Evolutionary conservation across 106 monocot genomes (phyloP).

Genomic region (Phalaenopsis aphrodite): DNA sequence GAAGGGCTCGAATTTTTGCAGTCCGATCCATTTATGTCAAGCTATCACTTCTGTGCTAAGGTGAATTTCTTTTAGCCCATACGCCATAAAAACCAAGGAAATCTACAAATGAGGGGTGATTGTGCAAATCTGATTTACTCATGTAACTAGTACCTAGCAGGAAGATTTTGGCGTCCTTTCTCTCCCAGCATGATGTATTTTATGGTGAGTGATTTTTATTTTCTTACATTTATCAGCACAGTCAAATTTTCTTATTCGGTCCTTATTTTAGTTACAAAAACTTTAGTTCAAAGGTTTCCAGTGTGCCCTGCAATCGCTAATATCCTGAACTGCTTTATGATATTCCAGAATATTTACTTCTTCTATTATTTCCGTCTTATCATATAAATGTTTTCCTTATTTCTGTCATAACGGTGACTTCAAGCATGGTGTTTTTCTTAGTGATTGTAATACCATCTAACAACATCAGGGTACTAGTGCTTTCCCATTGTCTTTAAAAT

Average conservation of each 20-base stretch:
- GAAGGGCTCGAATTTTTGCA: neutral
- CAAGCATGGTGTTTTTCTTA: neutral
- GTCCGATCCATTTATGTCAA: neutral
- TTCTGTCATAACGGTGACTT: neutral
- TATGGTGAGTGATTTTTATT: conserved; percentile 1
- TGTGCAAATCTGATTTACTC: neutral
- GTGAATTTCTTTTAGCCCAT: neutral
- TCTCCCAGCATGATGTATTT: neutral
- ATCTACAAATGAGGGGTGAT: neutral
- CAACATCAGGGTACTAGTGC: too few relatives aligned
- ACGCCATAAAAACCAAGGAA: neutral
- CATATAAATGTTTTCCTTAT: neutral
- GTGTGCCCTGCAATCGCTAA: neutral
- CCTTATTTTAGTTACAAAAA: neutral
- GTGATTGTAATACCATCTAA: too few relatives aligned
- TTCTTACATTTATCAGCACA: neutral
- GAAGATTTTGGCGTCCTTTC: neutral
- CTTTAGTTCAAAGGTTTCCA: neutral
- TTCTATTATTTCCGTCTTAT: neutral
- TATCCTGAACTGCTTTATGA: neutral
- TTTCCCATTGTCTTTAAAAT: neutral
- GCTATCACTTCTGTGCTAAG: neutral
- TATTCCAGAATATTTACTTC: neutral
- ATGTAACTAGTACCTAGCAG: neutral
- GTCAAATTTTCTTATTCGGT: neutral